A percentile compares a stretch with the other conserved stretches of the same genome.
Evolutionary conservation across 2,329 filamentous ascomycete genomes (phyloP).

Genomic region (Epichloe coenophiala): DNA sequence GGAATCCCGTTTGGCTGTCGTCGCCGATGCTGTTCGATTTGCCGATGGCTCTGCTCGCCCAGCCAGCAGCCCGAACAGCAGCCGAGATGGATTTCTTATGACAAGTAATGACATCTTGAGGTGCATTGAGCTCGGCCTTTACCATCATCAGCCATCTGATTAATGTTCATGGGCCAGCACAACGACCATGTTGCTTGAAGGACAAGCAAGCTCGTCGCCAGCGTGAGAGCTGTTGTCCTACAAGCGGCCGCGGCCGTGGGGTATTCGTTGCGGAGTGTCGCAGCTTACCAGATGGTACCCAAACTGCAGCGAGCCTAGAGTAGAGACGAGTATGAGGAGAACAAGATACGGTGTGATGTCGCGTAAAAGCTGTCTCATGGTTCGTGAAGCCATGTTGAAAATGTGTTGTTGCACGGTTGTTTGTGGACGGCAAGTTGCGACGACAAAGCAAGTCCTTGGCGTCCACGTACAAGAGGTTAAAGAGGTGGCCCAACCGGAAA

Average conservation of each 20-base stretch:
- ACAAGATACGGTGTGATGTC: slow-evolving; percentile 64
- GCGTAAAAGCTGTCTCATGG: slow-evolving; percentile 15
- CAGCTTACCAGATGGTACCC: slow-evolving; percentile 72
- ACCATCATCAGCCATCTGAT: background rate
- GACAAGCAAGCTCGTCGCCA: too few relatives aligned
- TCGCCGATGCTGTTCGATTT: slow-evolving; percentile 10
- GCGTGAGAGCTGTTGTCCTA: too few relatives aligned
- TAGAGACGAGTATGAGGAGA: slow-evolving; percentile 61
- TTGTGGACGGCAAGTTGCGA: background rate
- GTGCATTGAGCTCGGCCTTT: slow-evolving; percentile 82
- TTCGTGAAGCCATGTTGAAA: slow-evolving; percentile 17
- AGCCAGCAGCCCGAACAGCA: slow-evolving; percentile 13
- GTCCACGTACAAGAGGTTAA: too few relatives aligned
- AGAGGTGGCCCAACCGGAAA: background rate
- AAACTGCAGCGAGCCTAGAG: slow-evolving; percentile 82
- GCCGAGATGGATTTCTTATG: slow-evolving; percentile 36
- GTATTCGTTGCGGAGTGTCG: background rate
- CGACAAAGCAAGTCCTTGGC: background rate
- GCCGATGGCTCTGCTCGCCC: slow-evolving; percentile 14
- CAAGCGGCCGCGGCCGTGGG: background rate
- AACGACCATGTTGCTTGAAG: background rate
- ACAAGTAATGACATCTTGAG: slow-evolving; percentile 87
- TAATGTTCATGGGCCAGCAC: background rate
- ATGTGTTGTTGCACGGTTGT: background rate
- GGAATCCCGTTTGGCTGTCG: slow-evolving; percentile 16